phyloP scores from a whole-genome alignment of 2,329 filamentous ascomycete species.

The Hypoxylon sp. region DNA sequence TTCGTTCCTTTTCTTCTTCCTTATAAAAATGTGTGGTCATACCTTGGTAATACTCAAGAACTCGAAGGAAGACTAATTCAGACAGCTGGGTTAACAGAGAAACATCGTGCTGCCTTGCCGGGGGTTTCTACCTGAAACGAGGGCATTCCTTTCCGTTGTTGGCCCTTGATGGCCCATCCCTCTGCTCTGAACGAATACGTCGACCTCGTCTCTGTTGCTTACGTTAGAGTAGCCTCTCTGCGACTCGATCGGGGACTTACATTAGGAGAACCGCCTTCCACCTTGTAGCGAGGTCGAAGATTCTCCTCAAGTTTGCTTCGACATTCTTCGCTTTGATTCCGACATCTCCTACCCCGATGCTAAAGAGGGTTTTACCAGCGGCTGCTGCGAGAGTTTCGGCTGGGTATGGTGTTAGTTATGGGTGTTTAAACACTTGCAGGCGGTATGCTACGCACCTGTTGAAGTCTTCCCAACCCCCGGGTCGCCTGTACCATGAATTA shows the following conservation, averaged over 20 bases:
- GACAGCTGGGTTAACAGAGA: no score
- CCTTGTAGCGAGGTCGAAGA: conserved; percentile 22
- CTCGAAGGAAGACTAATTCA: conserved; percentile 25
- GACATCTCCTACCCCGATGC: conserved; percentile 16
- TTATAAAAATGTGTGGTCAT: no score
- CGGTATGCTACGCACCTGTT: no score
- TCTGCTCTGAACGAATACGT: conserved; percentile 22
- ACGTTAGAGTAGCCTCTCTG: neutral
- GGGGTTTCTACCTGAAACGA: conserved; percentile 16
- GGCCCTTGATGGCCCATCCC: neutral
- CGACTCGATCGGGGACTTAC: no score
- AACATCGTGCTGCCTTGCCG: no score
- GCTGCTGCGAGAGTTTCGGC: conserved; percentile 22
- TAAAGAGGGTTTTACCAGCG: conserved; percentile 22
- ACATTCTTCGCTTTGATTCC: conserved; percentile 20
- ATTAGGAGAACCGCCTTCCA: conserved; percentile 25
- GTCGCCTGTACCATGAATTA: no score
- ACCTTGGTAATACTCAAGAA: conserved; percentile 27
- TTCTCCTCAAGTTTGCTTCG: conserved; percentile 19
- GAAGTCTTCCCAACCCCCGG: conserved; percentile 16
- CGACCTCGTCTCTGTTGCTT: conserved; percentile 18
- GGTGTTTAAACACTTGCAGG: no score
- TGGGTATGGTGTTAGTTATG: no score
- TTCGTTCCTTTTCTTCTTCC: no score
- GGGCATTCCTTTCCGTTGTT: conserved; percentile 20